A percentile compares a stretch with the other conserved stretches of the same genome.
phyloP scores from a whole-genome alignment of 331 rosid species.

The Phaseolus coccineus region DNA sequence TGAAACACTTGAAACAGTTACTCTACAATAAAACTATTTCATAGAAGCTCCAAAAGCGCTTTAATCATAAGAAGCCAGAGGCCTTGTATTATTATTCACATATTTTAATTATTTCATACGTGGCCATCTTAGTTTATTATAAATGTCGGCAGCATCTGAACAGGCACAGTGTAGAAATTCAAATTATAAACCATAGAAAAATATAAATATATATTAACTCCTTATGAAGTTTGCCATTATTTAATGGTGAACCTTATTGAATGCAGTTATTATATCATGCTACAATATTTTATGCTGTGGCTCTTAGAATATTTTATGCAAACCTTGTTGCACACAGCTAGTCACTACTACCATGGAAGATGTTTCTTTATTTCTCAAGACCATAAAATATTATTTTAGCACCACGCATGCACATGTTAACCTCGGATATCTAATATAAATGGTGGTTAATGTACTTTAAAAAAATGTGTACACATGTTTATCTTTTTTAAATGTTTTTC shows the following conservation, averaged over 20 bases:
- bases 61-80: constrained; percentile 43
- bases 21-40: not conserved
- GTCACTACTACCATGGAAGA: constrained; percentile 47
- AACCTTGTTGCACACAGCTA: constrained; percentile 41
- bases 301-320: constrained; percentile 40
- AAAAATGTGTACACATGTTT: constrained; percentile 15
- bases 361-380: constrained; percentile 43
- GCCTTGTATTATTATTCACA: constrained; percentile 23
- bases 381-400: constrained; percentile 37
- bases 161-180: constrained; percentile 37
- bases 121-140: constrained; percentile 38
- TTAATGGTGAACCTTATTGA: constrained; percentile 38
- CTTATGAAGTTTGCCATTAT: constrained; percentile 38
- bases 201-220: not conserved
- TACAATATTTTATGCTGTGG: constrained; percentile 39
- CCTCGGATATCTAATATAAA: constrained; percentile 26
- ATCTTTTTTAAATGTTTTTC: constrained; percentile 34
- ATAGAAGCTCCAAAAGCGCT: constrained; percentile 43
- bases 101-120: constrained; percentile 41
- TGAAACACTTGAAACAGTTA: not conserved
- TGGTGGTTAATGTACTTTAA: not conserved
- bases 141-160: constrained; percentile 49
- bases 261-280: constrained; percentile 18
- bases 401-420: constrained; percentile 65
- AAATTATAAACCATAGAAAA: constrained; percentile 40